Percentiles rank a stretch among this genome's conserved stretches.
phyloP scores from a whole-genome alignment of 2,329 filamentous ascomycete genomes.

The Esteya vermicola region DNA sequence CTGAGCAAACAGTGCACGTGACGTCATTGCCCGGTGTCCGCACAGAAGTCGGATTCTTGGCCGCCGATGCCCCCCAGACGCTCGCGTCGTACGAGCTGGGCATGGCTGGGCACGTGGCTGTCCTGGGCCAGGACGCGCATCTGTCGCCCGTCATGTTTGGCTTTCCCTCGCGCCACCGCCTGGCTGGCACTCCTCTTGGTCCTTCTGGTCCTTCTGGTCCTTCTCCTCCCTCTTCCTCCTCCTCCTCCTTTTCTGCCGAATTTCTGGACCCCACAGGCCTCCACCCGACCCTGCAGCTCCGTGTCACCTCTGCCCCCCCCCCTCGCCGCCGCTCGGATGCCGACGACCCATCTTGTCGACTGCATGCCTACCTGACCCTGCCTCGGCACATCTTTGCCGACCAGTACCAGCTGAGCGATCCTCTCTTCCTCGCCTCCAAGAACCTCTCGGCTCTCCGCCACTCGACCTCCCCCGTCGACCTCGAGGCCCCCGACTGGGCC shows the following conservation, averaged over 20 bases:
- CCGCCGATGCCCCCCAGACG: conserved; percentile 41
- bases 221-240: no score
- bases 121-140: conserved; percentile 59
- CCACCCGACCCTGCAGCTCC: conserved; percentile 65
- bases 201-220: no score
- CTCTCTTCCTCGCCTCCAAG: conserved; percentile 66
- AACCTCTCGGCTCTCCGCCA: conserved; percentile 57
- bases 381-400: conserved; percentile 74
- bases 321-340: conserved; percentile 20
- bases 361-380: conserved; percentile 71
- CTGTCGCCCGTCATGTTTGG: conserved; percentile 69
- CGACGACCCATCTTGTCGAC: conserved; percentile 34
- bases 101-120: conserved; percentile 63
- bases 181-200: no score
- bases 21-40: conserved; percentile 31
- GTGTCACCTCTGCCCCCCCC: conserved; percentile 37
- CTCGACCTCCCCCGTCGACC: conserved; percentile 64
- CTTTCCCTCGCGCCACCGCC: conserved; percentile 65
- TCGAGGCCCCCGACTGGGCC: conserved; percentile 80
- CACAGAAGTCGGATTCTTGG: conserved; percentile 71
- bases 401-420: conserved; percentile 67
- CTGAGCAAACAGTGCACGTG: conserved; percentile 24
- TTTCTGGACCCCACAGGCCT: conserved; percentile 66
- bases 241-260: conserved; percentile 40
- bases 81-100: conserved; percentile 60